Evolutionary conservation across 805 yeast species (phyloP), one percentile per base, ranked within the genome.

Genomic region (Lipomyces orientalis): DNA sequence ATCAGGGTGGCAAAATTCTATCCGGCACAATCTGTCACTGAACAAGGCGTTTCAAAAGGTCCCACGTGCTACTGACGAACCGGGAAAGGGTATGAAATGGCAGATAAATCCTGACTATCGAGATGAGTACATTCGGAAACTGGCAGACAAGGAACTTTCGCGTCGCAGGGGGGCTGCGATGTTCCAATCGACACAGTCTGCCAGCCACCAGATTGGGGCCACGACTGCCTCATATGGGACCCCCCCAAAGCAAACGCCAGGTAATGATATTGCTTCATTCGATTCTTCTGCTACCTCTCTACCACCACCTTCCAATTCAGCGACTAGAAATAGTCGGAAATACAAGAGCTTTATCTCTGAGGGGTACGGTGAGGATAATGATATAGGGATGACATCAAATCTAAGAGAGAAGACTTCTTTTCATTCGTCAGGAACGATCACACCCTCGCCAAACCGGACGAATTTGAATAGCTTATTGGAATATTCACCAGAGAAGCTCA

Each of bases 21-120:
- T 95, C 73, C 88, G 99, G 73, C 99, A 95, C 79, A 95, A 95
- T 77, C 81, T 95, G 64, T 93, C 98, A 1, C 82, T 95, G 67
- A 95, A 95, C 79, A 95, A 94, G 81, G 98, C 99, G 16, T 95
- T 95, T 80, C 98, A 94, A 75, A 95, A 95, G 80, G 98, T 94
- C 29, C 97, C 98, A 54, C 85, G 99, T 75, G 86, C 90, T 76
- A 93, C 97, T 37, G 90, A 92, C 78, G 98, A 95, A 80, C 98
- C 98, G 0, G 99, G 99, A 19, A 95, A 95, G 79, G 98, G 99
- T 71, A 94, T 95, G 97, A 95, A 95, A 80, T 95, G 99, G 99
- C 96, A 93, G 80, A 93, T 95, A 67, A 87, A 93, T 70, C 95
- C 91, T 54, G 81, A 88, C 59, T 94, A 90, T 77, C 88, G 90